A percentile compares a stretch with the other conserved stretches of the same genome.
Conservation (phyloP, 169 alveolate genomes). For the Cryptosporidium sp. region DNA sequence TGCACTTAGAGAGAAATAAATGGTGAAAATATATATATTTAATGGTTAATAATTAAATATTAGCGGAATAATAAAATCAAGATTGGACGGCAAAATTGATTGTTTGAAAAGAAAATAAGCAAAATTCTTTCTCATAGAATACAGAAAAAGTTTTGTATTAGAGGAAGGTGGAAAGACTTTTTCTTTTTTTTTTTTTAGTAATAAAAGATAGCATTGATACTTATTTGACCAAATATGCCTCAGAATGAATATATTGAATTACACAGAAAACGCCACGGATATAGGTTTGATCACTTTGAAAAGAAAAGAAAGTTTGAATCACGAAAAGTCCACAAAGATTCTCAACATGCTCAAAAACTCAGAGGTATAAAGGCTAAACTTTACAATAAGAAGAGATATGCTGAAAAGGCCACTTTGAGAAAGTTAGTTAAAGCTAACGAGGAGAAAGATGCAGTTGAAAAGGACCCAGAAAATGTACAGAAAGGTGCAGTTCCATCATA, state of each 20-base stretch:
- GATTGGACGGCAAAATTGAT: neutral
- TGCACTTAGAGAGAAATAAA: neutral
- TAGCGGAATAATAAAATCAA: neutral
- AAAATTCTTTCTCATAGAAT: neutral
- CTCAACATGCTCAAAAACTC: conserved; percentile 93
- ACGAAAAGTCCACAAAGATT: conserved; percentile 91
- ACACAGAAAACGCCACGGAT: conserved; percentile 96
- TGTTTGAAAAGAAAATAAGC: neutral
- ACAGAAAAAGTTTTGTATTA: neutral
- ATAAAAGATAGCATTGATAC: neutral
- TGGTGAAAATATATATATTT: neutral
- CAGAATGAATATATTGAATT: conserved; percentile 97
- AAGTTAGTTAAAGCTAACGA: conserved; percentile 92
- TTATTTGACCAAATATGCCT: conserved; percentile 87
- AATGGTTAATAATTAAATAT: too few relatives aligned
- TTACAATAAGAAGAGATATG: conserved; percentile 94
- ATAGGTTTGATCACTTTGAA: conserved; percentile 94
- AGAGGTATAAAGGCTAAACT: conserved; percentile 98
- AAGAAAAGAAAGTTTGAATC: conserved; percentile 94
- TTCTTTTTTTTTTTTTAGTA: neutral
- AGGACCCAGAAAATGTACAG: conserved; percentile 85
- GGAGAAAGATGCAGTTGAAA: conserved; percentile 93
- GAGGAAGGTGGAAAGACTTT: too few relatives aligned
- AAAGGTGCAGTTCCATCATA: conserved; percentile 99
- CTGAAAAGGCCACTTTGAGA: conserved; percentile 98